Evolutionary conservation across 2,329 filamentous ascomycete genomes (phyloP), one percentile per base, ranked within the genome.

Genomic region (Aureobasidium zeae): DNA sequence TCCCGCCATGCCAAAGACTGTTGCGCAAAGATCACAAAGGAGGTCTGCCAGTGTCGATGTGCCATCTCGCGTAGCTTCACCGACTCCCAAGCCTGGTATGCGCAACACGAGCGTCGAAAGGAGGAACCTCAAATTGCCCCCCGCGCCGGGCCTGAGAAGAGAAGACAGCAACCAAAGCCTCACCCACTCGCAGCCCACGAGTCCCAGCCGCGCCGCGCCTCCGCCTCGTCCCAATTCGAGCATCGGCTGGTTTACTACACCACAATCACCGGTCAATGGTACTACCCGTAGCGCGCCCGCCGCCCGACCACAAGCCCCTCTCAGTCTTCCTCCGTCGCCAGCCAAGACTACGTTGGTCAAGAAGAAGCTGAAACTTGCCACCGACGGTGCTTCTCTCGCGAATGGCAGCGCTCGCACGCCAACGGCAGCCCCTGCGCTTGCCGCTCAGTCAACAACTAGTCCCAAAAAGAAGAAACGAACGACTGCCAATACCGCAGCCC

Each of bases 1-100:
- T 2, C 88, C 87, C 25, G 70, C 73, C 3, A 70, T 94, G 19
- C 86, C 59, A 28, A 45, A 49, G 47, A 53, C 45, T 26, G 36
- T 57, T 13, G 43, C 53, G 50, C n/a, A n/a, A n/a, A 41, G 56
- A 3, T 50, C 59, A 49, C 39, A 33, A 12, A 62, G 63, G 36
- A 65, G 71, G 11, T 61, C 73, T 8, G 62, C 67, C 16, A 79
- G 74, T 52, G 53, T 73, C 30, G 73, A 74, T 29, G 67, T 72
- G 5, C 58, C 64, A 2, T 58, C 60, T 48, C 70, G 72, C 46
- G 64, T 67, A 4, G 61, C 56, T 12, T 71, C 69, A 20, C 64
- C 71, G 3, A 62, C 61, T 8, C 62, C 60, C 10, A 21, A 67
- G 48, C 57, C 60, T 45, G 62, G 58, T 44, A 57, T 54, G 30